These are phyloP conservation scores for Coniochaeta sp. DNA, from an alignment of 2,329 filamentous ascomycete genomes.

Conservation along the genomic window DNA sequence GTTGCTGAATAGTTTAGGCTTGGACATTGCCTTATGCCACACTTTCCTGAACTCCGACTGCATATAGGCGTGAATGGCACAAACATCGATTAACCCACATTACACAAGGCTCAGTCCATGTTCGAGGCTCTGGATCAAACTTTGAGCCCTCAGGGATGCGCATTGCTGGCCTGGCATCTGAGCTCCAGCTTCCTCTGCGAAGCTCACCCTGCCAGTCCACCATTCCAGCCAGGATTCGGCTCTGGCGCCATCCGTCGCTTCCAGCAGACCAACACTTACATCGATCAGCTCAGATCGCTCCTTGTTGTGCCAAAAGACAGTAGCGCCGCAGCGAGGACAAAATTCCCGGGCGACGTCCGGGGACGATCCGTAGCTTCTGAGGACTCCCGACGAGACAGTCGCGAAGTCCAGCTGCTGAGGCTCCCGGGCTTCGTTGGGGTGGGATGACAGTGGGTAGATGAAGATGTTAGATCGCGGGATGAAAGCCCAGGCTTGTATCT, in stretches of 20 bases:
- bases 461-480: constrained; percentile 51
- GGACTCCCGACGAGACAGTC: constrained; percentile 28
- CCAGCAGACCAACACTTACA: constrained; percentile 53
- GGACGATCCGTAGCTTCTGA: constrained; percentile 47
- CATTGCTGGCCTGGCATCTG: neutral
- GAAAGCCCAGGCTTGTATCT: constrained; percentile 61
- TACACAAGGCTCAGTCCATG: neutral
- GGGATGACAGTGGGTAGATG: constrained; percentile 17
- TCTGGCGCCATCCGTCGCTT: constrained; percentile 40
- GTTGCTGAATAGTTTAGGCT: neutral
- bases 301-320: constrained; percentile 53
- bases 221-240: constrained; percentile 56
- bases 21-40: neutral
- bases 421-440: constrained; percentile 9
- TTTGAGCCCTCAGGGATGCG: constrained; percentile 16
- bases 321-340: constrained; percentile 55
- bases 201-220: constrained; percentile 51
- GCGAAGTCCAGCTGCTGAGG: constrained; percentile 25
- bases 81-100: neutral
- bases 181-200: constrained; percentile 38
- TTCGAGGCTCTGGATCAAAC: constrained; percentile 19
- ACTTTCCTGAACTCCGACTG: neutral
- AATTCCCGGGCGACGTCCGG: constrained; percentile 50
- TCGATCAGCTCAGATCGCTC: constrained; percentile 50
- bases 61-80: neutral